These are phyloP conservation scores for Candida sp. DNA, from an alignment of 1,139 yeast species.

Conservation along the genomic window DNA sequence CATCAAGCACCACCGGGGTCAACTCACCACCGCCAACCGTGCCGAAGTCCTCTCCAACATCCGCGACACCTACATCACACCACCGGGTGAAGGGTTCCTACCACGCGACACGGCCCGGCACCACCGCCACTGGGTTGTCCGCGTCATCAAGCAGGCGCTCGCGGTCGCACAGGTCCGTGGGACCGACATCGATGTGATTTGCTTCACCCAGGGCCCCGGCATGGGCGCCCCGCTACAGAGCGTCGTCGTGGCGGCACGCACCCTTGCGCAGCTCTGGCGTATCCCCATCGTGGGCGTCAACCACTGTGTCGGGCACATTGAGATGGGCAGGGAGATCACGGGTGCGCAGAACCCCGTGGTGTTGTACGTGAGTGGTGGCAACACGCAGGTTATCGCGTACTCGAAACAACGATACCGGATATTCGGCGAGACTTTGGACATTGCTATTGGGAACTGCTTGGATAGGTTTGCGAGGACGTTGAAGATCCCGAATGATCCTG, in stretches of 20 bases:
- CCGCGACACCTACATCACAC: slow-evolving; percentile 93
- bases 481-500: slow-evolving; percentile 88
- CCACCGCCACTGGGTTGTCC: slow-evolving; percentile 94
- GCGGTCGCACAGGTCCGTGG: slow-evolving; percentile 62
- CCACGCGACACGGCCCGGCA: slow-evolving; percentile 98
- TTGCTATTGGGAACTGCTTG: slow-evolving; percentile 96
- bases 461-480: slow-evolving; percentile 95
- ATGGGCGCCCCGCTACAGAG: slow-evolving; percentile 99
- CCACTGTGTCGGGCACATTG: slow-evolving; percentile 98
- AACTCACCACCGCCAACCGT: slow-evolving; percentile 52
- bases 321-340: slow-evolving; percentile 98
- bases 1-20: slow-evolving; percentile 69
- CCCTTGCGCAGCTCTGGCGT: slow-evolving; percentile 79
- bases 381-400: slow-evolving; percentile 97
- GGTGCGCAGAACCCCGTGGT: slow-evolving; percentile 97
- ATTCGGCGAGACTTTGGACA: slow-evolving; percentile 96
- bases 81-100: slow-evolving; percentile 97
- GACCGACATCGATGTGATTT: slow-evolving; percentile 80
- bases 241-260: slow-evolving; percentile 92
- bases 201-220: slow-evolving; percentile 98
- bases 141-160: slow-evolving; percentile 72
- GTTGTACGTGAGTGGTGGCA: slow-evolving; percentile 96
- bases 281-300: slow-evolving; percentile 93
- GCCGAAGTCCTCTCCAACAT: slow-evolving; percentile 85
- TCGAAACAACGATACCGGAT: slow-evolving; percentile 92